phyloP scores from a whole-genome alignment of 768 basidiomycete species.

The Termitomyces sp. region DNA sequence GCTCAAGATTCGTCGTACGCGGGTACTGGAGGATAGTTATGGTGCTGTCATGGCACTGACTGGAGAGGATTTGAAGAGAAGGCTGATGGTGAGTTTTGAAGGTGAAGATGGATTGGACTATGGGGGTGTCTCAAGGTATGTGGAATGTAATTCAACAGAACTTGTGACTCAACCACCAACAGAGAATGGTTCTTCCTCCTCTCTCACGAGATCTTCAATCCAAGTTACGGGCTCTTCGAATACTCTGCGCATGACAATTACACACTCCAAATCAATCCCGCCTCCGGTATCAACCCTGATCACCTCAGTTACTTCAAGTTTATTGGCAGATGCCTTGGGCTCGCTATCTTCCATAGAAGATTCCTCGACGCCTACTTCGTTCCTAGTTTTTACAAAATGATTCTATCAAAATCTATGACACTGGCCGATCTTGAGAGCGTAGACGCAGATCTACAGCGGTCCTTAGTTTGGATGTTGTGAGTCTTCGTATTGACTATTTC shows the following conservation, averaged over 20 bases:
- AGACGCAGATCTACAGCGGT: slow-evolving; percentile 65
- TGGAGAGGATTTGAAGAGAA: slow-evolving; percentile 65
- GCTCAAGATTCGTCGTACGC: slow-evolving; percentile 74
- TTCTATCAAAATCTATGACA: slow-evolving; percentile 56
- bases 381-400: slow-evolving; percentile 78
- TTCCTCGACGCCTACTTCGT: slow-evolving; percentile 83
- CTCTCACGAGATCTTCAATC: slow-evolving; percentile 81
- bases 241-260: slow-evolving; percentile 81
- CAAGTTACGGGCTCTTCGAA: slow-evolving; percentile 78
- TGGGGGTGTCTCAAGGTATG: slow-evolving; percentile 70
- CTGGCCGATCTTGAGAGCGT: slow-evolving; percentile 67
- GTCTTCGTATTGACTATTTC: slow-evolving; percentile 19
- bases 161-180: slow-evolving; percentile 5
- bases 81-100: slow-evolving; percentile 73
- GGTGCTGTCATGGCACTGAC: slow-evolving; percentile 78
- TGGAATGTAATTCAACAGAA: background rate
- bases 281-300: slow-evolving; percentile 72
- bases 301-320: slow-evolving; percentile 82
- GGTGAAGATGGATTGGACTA: slow-evolving; percentile 81
- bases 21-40: slow-evolving; percentile 86
- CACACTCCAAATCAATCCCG: slow-evolving; percentile 77
- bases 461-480: slow-evolving; percentile 73
- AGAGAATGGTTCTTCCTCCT: slow-evolving; percentile 88
- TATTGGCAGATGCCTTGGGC: slow-evolving; percentile 69
- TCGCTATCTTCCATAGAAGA: slow-evolving; percentile 74